Evolutionary conservation across 768 basidiomycete genomes (phyloP), one percentile per base, ranked within the genome.

Genomic region (Russula emetica): DNA sequence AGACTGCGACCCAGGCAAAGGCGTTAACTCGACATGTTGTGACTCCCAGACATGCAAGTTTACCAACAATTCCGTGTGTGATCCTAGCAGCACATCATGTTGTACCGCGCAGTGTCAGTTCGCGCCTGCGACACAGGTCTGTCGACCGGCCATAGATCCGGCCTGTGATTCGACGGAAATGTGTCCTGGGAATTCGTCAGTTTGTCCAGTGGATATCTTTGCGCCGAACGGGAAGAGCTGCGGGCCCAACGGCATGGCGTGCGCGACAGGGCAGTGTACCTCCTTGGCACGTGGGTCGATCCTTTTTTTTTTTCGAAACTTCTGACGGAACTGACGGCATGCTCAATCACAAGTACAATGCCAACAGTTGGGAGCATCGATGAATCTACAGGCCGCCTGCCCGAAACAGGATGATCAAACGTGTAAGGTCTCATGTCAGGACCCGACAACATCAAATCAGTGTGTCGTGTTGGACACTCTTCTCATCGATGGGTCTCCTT

Each of bases 1-100:
- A 76, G 88, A 94, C 44, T 94, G 93, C 72, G 92, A 96, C 74
- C 92, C 92, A 0, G 89, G 89, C 34, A 69, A 72, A 40, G 86
- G 83, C 58, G 71, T 78, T 13, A 76, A 77, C 49, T 85, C 85
- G 5, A 74, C 80, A 2, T 94, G 92, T 76, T 94, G 92, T 77
- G 84, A 94, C 74, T 67, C 82, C 4, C 69, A 76, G 24, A 87
- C 86, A 11, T 92, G 90, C 79, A 90, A 90, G 75, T 90, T 93
- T 79, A 82, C 71, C 54, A 66, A 74, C 28, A 83, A 83, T 34
- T 87, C 93, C 3, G 80, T 85, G 3, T 96, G 93, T 72, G 92
- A 93, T 72, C 91, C 92, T 2, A 73, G 78, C 40, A 90, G 85
- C 72, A 84, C 85, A 58, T 73, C 84, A 3, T 94, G 93, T 74